Conservation (phyloP, 2,329 filamentous ascomycete genomes). For the Dothideomycetidae sp. region DNA sequence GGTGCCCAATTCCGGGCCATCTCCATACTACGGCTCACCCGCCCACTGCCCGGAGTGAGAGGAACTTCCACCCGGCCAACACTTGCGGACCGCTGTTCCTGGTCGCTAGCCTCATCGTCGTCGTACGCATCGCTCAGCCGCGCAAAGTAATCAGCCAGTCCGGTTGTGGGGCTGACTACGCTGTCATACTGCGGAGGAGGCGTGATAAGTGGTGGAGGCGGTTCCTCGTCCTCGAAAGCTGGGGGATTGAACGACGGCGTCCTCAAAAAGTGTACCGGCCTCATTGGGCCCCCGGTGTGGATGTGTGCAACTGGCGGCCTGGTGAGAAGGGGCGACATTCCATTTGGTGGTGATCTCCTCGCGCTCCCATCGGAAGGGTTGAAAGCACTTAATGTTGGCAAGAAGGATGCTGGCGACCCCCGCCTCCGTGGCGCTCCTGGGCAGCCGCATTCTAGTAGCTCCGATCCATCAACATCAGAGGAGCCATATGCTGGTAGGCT, state of each 20-base stretch:
- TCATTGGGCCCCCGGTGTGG: conserved; percentile 29
- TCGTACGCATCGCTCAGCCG: conserved; percentile 52
- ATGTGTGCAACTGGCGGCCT: conserved; percentile 34
- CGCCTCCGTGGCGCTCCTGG: conserved; percentile 46
- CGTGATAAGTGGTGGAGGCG: conserved; percentile 59
- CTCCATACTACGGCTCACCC: conserved; percentile 51
- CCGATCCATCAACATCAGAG: conserved; percentile 27
- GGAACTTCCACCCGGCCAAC: conserved; percentile 40
- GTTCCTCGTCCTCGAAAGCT: conserved; percentile 67
- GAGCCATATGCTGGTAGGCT: conserved; percentile 66
- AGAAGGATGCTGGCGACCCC: conserved; percentile 33
- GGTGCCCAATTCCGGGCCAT: conserved; percentile 39
- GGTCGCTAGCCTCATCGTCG: conserved; percentile 46
- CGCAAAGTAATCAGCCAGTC: conserved; percentile 74
- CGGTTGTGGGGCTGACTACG: conserved; percentile 57
- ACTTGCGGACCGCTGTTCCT: conserved; percentile 1
- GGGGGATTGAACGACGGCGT: conserved; percentile 79
- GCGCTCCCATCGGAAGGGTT: conserved; percentile 23
- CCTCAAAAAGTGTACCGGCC: conserved; percentile 74
- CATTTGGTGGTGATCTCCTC: conserved; percentile 15
- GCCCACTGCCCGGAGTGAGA: conserved; percentile 44
- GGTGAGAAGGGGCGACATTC: conserved; percentile 35
- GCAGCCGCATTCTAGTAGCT: conserved; percentile 45
- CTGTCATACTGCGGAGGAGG: conserved; percentile 75
- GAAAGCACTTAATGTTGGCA: conserved; percentile 46